A percentile compares a stretch with the other conserved stretches of the same genome.
Evolutionary conservation across 1,139 yeast species (phyloP).

Genomic region (Zygosaccharomyces sapae): DNA sequence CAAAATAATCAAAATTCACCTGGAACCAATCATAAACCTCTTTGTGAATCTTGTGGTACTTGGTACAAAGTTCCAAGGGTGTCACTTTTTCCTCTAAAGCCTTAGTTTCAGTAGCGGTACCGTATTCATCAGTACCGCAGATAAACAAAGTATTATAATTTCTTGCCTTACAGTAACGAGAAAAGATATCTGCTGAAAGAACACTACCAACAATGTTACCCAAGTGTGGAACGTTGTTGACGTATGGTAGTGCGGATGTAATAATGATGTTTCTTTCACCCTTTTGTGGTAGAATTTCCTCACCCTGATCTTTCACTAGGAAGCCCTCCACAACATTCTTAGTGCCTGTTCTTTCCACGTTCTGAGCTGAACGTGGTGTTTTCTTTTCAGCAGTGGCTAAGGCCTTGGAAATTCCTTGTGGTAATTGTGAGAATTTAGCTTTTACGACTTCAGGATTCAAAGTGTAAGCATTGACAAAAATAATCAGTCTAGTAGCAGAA

Average conservation of each 20-base stretch:
- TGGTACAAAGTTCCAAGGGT: slow-evolving; percentile 85
- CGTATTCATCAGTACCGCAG: slow-evolving; percentile 99
- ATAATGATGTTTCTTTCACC: slow-evolving; percentile 76
- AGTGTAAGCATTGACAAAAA: slow-evolving; percentile 38
- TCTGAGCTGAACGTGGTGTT: slow-evolving; percentile 36
- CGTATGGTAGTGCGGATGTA: slow-evolving; percentile 96
- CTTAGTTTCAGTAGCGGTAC: slow-evolving; percentile 98
- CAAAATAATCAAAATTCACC: slow-evolving; percentile 89
- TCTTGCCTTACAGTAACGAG: slow-evolving; percentile 86
- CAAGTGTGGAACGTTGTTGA: slow-evolving; percentile 95
- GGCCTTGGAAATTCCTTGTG: slow-evolving; percentile 42
- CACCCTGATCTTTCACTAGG: slow-evolving; percentile 37
- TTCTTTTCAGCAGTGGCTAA: slow-evolving; percentile 35
- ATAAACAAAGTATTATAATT: slow-evolving; percentile 79
- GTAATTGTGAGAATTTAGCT: slow-evolving; percentile 35
- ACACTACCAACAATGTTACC: slow-evolving; percentile 97
- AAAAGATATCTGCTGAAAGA: slow-evolving; percentile 86
- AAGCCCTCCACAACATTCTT: slow-evolving; percentile 45
- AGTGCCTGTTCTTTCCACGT: slow-evolving; percentile 56
- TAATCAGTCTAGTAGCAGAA: slow-evolving; percentile 36
- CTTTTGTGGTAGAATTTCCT: slow-evolving; percentile 53
- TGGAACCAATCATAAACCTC: slow-evolving; percentile 96
- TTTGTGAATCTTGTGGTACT: slow-evolving; percentile 79
- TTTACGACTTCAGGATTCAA: slow-evolving; percentile 33
- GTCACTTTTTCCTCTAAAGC: slow-evolving; percentile 90